phyloP scores from a whole-genome alignment of 2,329 filamentous ascomycete genomes.

The Xylariaceae sp. region DNA sequence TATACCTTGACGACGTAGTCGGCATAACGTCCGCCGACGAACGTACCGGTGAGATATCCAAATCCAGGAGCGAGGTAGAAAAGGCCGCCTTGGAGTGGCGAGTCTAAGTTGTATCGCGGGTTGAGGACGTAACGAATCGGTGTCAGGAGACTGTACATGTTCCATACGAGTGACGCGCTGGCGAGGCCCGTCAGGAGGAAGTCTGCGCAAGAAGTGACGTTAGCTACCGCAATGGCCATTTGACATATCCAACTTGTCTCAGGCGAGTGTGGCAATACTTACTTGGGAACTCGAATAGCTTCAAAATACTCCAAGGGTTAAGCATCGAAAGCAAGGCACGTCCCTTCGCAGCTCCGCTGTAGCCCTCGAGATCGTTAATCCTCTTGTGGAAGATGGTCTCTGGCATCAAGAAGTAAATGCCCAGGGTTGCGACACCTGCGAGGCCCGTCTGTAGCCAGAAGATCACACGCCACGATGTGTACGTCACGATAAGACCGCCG shows the following conservation, averaged over 20 bases:
- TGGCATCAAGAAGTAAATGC: constrained; percentile 61
- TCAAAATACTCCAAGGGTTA: constrained; percentile 60
- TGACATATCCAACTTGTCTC: neutral
- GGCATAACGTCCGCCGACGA: constrained; percentile 53
- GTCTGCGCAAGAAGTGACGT: constrained; percentile 32
- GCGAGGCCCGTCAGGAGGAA: constrained; percentile 56
- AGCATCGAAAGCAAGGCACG: constrained; percentile 56
- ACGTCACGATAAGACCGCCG: constrained; percentile 72
- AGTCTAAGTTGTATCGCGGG: constrained; percentile 60
- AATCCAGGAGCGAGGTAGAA: constrained; percentile 66
- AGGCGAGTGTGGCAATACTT: constrained; percentile 3
- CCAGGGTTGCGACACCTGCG: constrained; percentile 52
- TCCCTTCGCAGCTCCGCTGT: constrained; percentile 44
- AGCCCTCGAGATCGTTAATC: constrained; percentile 55
- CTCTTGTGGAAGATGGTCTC: constrained; percentile 66
- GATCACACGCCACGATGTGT: constrained; percentile 65
- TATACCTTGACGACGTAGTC: constrained; percentile 38
- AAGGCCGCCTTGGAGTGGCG: constrained; percentile 57
- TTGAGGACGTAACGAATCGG: constrained; percentile 63
- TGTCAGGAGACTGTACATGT: constrained; percentile 58
- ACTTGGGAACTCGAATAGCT: constrained; percentile 61
- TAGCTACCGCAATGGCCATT: neutral
- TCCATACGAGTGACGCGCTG: constrained; percentile 63
- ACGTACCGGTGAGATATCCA: constrained; percentile 60
- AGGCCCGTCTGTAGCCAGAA: constrained; percentile 73